phyloP scores from a whole-genome alignment of 2,329 filamentous ascomycete species.

The Chrysoporthe cubensis region DNA sequence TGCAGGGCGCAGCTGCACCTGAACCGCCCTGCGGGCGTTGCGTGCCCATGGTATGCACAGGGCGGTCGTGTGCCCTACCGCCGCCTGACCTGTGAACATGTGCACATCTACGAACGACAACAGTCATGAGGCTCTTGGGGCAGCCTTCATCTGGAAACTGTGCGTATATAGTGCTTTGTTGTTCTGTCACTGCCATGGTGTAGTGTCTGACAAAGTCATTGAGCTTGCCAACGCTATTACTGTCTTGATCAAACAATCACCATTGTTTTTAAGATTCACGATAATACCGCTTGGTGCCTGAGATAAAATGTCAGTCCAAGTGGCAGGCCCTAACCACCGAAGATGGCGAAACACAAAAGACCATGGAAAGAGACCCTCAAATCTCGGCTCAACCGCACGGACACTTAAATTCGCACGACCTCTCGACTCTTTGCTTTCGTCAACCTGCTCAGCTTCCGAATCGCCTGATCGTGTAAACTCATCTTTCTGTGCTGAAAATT shows the following conservation, averaged over 20 bases:
- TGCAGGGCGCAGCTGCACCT: neutral
- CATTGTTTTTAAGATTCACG: neutral
- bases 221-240: neutral
- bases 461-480: neutral
- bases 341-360: conserved; percentile 2
- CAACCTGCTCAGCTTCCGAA: neutral
- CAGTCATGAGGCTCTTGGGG: neutral
- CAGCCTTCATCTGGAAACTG: no score
- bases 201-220: neutral
- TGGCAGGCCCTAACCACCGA: neutral
- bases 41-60: neutral
- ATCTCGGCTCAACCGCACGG: conserved; percentile 5
- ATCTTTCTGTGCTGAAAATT: neutral
- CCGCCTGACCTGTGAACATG: conserved; percentile 4
- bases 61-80: neutral
- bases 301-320: neutral
- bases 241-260: neutral
- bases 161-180: neutral
- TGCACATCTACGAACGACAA: neutral
- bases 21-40: neutral
- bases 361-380: neutral
- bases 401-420: neutral
- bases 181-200: neutral
- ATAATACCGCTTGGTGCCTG: neutral
- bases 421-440: neutral